Conservation (phyloP, 2,329 filamentous ascomycete species). For the Neofusicoccum cordaticola region DNA sequence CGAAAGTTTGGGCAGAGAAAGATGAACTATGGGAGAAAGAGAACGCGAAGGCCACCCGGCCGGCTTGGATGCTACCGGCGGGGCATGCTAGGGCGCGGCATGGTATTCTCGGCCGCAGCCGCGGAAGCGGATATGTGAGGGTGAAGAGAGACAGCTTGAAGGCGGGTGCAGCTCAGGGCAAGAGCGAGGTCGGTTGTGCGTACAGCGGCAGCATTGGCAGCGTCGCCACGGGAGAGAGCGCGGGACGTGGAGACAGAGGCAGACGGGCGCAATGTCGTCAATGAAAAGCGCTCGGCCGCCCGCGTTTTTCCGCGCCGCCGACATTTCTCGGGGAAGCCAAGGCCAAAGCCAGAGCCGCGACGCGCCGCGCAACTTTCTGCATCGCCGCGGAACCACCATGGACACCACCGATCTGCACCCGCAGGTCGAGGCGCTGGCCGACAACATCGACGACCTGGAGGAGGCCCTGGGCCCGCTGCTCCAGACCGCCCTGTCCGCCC, state of each 20-base stretch:
- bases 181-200: background rate
- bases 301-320: background rate
- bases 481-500: slow-evolving; percentile 58
- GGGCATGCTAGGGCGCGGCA: slow-evolving; percentile 38
- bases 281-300: background rate
- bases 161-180: background rate
- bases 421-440: slow-evolving; percentile 70
- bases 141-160: slow-evolving; percentile 46
- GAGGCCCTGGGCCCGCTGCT: slow-evolving; percentile 72
- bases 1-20: background rate
- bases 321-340: background rate
- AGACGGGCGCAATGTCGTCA: background rate
- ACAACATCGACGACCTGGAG: slow-evolving; percentile 76
- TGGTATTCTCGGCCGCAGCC: slow-evolving; percentile 47
- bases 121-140: slow-evolving; percentile 36
- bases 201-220: background rate
- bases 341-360: too few species aligned
- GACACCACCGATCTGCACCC: slow-evolving; percentile 60
- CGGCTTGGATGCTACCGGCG: slow-evolving; percentile 40
- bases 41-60: slow-evolving; percentile 42
- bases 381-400: slow-evolving; percentile 37
- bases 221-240: background rate
- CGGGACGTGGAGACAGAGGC: too few species aligned
- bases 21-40: background rate
- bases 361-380: background rate